phyloP scores from a whole-genome alignment of 495 filamentous ascomycete genomes.

The Sporormia fimetaria region DNA sequence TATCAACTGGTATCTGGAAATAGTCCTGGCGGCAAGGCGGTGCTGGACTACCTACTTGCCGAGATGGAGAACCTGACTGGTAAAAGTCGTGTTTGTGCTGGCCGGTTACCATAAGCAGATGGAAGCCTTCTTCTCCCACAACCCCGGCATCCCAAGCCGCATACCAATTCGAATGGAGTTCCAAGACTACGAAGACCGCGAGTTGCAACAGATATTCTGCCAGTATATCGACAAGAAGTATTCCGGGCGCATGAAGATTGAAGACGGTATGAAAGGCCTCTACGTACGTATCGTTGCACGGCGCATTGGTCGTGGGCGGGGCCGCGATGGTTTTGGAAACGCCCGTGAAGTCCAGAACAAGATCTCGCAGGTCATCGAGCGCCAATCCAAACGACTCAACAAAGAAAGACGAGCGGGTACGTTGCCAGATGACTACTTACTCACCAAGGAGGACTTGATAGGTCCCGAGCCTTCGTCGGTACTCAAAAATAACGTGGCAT shows the following conservation, averaged over 20 bases:
- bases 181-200: constrained; percentile 54
- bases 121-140: constrained; percentile 70
- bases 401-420: constrained; percentile 31
- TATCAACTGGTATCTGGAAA: constrained; percentile 49
- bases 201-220: constrained; percentile 48
- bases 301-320: constrained; percentile 50
- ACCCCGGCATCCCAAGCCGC: constrained; percentile 61
- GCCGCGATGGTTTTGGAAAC: constrained; percentile 60
- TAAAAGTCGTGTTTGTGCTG: constrained; percentile 63
- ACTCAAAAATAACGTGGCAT: constrained; percentile 34
- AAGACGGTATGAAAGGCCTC: constrained; percentile 48
- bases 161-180: constrained; percentile 58
- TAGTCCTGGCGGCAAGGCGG: constrained; percentile 43
- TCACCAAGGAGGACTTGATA: constrained; percentile 28
- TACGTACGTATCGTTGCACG: constrained; percentile 54
- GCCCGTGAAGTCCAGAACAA: constrained; percentile 56
- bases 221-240: constrained; percentile 42
- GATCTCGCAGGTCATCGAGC: constrained; percentile 40
- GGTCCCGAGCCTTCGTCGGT: constrained; percentile 17
- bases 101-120: constrained; percentile 70
- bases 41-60: constrained; percentile 63
- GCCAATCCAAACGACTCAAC: constrained; percentile 48
- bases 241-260: constrained; percentile 44
- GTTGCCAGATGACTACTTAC: constrained; percentile 27
- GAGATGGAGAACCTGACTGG: constrained; percentile 67